These are phyloP conservation scores for Platanthera guangdongensis DNA, from an alignment of 106 monocot genomes.

Conservation along the genomic window DNA sequence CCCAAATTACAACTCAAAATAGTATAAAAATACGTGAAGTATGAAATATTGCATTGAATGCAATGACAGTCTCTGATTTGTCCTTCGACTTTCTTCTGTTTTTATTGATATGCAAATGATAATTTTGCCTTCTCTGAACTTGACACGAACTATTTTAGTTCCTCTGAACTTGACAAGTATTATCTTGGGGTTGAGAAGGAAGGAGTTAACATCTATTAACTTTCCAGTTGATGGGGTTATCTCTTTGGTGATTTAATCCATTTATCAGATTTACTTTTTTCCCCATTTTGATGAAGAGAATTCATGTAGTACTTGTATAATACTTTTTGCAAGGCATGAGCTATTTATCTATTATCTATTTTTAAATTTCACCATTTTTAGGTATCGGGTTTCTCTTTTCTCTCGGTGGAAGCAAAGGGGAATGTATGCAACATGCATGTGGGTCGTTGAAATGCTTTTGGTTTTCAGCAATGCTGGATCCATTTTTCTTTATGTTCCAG, in stretches of 20 bases:
- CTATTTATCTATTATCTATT: neutral
- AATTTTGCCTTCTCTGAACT: neutral
- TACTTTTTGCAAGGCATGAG: neutral
- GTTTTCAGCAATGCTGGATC: slow-evolving; percentile 62
- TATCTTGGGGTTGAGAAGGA: neutral
- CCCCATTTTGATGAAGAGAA: neutral
- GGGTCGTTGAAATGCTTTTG: slow-evolving; percentile 77
- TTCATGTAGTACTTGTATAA: neutral
- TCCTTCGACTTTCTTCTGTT: neutral
- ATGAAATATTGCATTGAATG: no score
- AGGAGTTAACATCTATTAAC: neutral
- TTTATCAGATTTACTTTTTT: neutral
- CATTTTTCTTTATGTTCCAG: slow-evolving; percentile 72
- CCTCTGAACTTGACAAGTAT: neutral
- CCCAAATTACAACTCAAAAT: no score
- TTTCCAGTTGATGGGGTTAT: no score
- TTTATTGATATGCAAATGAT: neutral
- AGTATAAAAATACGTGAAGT: no score
- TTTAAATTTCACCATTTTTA: slow-evolving; percentile 18
- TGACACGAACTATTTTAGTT: neutral
- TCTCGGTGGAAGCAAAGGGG: slow-evolving; percentile 95
- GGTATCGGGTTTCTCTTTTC: slow-evolving; percentile 79
- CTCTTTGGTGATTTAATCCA: neutral
- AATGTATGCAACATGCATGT: slow-evolving; percentile 95
- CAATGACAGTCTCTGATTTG: no score